Conservation (phyloP, 257 asterid genomes). For the Asclepias syriaca region DNA sequence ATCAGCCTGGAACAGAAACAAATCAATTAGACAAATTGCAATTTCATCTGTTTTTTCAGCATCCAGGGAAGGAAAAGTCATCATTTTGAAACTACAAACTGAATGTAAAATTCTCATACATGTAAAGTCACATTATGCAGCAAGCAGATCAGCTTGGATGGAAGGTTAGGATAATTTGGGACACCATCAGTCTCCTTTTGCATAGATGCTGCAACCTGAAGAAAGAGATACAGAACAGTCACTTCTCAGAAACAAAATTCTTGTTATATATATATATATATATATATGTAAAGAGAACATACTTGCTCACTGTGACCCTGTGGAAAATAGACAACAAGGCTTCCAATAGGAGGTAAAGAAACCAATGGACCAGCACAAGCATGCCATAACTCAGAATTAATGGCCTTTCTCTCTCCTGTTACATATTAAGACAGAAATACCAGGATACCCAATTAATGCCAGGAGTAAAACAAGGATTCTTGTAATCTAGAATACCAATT, state of each 20-base stretch:
- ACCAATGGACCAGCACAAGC: slow-evolving; percentile 99
- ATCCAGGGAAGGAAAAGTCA: background rate
- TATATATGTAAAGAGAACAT: slow-evolving; percentile 16
- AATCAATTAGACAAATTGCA: background rate
- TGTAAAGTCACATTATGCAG: slow-evolving; percentile 91
- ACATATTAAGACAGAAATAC: slow-evolving; percentile 7
- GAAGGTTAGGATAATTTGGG: slow-evolving; percentile 94
- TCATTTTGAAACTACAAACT: background rate
- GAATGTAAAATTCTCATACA: slow-evolving; percentile 37
- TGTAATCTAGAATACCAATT: background rate
- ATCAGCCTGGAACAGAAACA: slow-evolving; percentile 65
- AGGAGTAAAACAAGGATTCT: background rate
- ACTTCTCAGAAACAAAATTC: background rate
- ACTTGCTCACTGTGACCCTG: slow-evolving; percentile 99
- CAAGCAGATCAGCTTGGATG: slow-evolving; percentile 80
- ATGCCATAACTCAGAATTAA: slow-evolving; percentile 97
- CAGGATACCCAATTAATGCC: slow-evolving; percentile 4
- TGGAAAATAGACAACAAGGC: slow-evolving; percentile 92
- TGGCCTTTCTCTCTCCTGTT: slow-evolving; percentile 69
- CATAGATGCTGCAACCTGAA: slow-evolving; percentile 98
- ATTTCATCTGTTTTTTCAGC: background rate
- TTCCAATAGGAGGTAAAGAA: slow-evolving; percentile 90
- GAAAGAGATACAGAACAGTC: background rate
- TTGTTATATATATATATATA: background rate
- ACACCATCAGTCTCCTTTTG: slow-evolving; percentile 78